Conservation (phyloP, 352 stramenopile species). For the Phytophthora litchii region DNA sequence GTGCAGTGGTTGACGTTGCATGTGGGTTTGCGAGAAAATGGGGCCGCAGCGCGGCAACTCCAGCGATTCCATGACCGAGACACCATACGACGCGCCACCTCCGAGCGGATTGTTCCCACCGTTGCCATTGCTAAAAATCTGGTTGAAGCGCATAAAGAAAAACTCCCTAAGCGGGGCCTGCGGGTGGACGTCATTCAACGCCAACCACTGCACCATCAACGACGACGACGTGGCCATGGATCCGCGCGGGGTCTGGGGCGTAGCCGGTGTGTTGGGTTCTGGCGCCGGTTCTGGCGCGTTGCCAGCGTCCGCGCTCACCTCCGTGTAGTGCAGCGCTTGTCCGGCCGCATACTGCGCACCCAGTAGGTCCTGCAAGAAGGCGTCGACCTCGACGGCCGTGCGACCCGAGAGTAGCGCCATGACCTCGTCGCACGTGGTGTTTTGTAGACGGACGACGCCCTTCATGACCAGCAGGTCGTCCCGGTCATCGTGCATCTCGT, state of each 20-base stretch:
- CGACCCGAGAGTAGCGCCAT: slow-evolving; percentile 64
- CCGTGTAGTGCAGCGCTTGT: slow-evolving; percentile 59
- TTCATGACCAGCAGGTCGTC: slow-evolving; percentile 73
- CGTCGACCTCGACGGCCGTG: slow-evolving; percentile 47
- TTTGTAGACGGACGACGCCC: slow-evolving; percentile 68
- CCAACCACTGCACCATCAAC: slow-evolving; percentile 74
- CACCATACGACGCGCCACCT: slow-evolving; percentile 58
- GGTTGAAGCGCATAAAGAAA: slow-evolving; percentile 83
- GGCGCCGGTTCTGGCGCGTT: slow-evolving; percentile 32
- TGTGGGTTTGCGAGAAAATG: slow-evolving; percentile 55
- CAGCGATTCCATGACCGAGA: slow-evolving; percentile 71
- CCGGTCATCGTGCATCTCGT: slow-evolving; percentile 63
- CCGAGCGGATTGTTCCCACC: slow-evolving; percentile 30
- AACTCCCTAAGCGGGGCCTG: slow-evolving; percentile 73
- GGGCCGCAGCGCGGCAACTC: slow-evolving; percentile 59
- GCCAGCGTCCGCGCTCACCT: slow-evolving; percentile 33
- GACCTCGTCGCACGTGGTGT: slow-evolving; percentile 72
- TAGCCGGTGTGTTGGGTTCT: slow-evolving; percentile 29
- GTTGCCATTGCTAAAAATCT: slow-evolving; percentile 53
- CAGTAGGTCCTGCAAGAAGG: slow-evolving; percentile 64
- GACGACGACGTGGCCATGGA: slow-evolving; percentile 33
- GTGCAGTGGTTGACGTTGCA: slow-evolving; percentile 49
- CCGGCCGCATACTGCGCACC: slow-evolving; percentile 62
- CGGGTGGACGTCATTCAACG: slow-evolving; percentile 61
- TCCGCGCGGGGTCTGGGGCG: slow-evolving; percentile 29